Evolutionary conservation across 2,329 filamentous ascomycete genomes (phyloP).

Genomic region (Elsinoe perseae): DNA sequence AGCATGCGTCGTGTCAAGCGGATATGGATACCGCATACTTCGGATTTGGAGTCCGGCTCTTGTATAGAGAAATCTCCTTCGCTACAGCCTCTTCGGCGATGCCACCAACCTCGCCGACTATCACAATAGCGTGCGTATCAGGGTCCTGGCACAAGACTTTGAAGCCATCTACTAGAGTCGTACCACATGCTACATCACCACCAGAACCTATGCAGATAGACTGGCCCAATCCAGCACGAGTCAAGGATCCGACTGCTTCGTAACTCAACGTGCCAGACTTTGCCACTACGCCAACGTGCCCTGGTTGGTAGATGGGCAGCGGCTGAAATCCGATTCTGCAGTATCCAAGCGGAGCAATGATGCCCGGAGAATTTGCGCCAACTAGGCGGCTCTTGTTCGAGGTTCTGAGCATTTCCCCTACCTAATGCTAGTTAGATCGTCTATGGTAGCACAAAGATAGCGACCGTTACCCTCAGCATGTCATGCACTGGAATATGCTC

Average conservation of each 20-base stretch:
- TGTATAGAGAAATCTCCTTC: constrained; percentile 63
- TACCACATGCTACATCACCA: constrained; percentile 66
- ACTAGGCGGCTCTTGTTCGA: constrained; percentile 54
- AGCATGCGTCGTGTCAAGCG: too few species aligned
- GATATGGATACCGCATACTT: constrained; percentile 45
- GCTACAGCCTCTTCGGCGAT: constrained; percentile 63
- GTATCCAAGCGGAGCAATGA: constrained; percentile 60
- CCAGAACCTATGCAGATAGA: constrained; percentile 71
- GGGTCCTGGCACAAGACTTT: constrained; percentile 58
- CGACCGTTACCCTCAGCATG: constrained; percentile 55
- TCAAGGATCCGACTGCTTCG: constrained; percentile 68
- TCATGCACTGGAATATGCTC: constrained; percentile 75
- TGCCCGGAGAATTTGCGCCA: constrained; percentile 73
- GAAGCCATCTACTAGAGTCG: constrained; percentile 64
- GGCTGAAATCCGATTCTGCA: constrained; percentile 73
- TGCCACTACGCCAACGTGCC: constrained; percentile 66
- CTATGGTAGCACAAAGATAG: not conserved
- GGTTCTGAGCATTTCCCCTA: constrained; percentile 12
- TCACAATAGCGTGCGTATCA: constrained; percentile 62
- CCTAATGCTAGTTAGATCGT: not conserved
- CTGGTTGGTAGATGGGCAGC: constrained; percentile 61
- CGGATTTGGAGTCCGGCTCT: constrained; percentile 47
- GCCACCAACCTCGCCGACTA: constrained; percentile 67
- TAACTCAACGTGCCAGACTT: constrained; percentile 76
- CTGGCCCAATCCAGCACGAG: constrained; percentile 66